Evolutionary conservation across 306 rosid genomes (phyloP), one percentile per base, ranked within the genome.

Genomic region (Bauhinia variegata): DNA sequence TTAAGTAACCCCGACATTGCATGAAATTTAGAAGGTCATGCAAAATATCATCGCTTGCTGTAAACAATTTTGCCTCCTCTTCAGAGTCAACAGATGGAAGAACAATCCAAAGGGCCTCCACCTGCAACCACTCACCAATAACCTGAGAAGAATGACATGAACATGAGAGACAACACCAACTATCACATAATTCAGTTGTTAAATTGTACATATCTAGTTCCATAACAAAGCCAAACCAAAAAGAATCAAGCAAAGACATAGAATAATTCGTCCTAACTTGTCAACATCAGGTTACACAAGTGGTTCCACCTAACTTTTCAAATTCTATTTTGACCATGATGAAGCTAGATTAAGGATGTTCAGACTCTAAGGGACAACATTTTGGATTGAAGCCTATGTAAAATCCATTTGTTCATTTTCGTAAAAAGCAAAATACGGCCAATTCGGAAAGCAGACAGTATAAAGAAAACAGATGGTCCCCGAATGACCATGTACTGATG

Each of bases 1-100:
- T 84, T 84, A 56, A 80, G 81, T 74, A 84, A 68, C 42, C 88
- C 88, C 66, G 88, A 84, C 88, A 84, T 84, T 57, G 83, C 76
- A 70, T 37, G 70, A 71, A 81, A 68, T 76, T 84, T 77, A 78
- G 68, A 49, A 67, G 54, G 59, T 54, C 79, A 50, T 49, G 63
- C 78, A 50, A 75, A 75, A 79, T 67, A 11, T 53, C 82, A 77
- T 70, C 65, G 76, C 75, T 70, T 55, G 63, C 70, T 19, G 42
- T 67, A 65, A 72, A 72, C 55, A 38, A 54, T 62, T 70, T 77
- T 71, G 71, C 67, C 63, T 74, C 41, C 59, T 54, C 33, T 16
- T 54, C 34, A 54, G 75, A 46, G 65, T 79, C 78, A 47, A 67
- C 59, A 44, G 42, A 54, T 28, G 11, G 44, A 5, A 6, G 75